Evolutionary conservation across 768 basidiomycete genomes (phyloP).

Genomic region (Gyrodon lividus): DNA sequence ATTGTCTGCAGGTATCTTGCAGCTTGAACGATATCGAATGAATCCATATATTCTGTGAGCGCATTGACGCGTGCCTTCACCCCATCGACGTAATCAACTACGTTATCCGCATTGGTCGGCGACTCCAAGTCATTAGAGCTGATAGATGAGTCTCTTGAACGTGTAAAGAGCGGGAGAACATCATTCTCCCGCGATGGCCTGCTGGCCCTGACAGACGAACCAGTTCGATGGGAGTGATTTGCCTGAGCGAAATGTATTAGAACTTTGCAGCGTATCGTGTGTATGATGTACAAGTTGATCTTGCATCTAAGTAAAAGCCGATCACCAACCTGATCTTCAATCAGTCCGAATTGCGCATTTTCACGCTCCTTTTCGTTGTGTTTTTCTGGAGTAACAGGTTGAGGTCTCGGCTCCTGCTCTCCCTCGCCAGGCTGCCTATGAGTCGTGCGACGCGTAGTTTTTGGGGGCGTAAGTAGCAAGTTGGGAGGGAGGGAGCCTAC

Average conservation of each 20-base stretch:
- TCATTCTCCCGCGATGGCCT: conserved; percentile 7
- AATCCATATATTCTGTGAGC: conserved; percentile 26
- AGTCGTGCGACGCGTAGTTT: conserved; percentile 17
- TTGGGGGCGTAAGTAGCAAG: conserved; percentile 26
- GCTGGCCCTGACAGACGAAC: neutral
- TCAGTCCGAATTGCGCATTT: neutral
- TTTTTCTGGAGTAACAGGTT: conserved; percentile 10
- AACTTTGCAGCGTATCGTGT: neutral
- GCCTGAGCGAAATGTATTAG: neutral
- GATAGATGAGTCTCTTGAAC: conserved; percentile 11
- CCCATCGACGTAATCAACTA: conserved; percentile 25
- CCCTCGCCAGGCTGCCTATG: neutral
- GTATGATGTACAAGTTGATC: neutral
- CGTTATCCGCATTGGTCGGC: conserved; percentile 26
- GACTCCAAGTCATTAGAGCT: conserved; percentile 17
- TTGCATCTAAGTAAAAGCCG: neutral
- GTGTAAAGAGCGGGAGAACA: conserved; percentile 19
- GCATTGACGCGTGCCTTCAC: conserved; percentile 22
- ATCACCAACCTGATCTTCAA: conserved; percentile 16
- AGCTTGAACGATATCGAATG: conserved; percentile 23
- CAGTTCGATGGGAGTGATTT: neutral
- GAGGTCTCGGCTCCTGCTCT: neutral
- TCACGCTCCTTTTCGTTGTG: conserved; percentile 31
- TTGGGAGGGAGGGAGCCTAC: neutral
- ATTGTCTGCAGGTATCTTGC: conserved; percentile 10